phyloP scores from a whole-genome alignment of 345 rosid species.

The Arabis alpina region DNA sequence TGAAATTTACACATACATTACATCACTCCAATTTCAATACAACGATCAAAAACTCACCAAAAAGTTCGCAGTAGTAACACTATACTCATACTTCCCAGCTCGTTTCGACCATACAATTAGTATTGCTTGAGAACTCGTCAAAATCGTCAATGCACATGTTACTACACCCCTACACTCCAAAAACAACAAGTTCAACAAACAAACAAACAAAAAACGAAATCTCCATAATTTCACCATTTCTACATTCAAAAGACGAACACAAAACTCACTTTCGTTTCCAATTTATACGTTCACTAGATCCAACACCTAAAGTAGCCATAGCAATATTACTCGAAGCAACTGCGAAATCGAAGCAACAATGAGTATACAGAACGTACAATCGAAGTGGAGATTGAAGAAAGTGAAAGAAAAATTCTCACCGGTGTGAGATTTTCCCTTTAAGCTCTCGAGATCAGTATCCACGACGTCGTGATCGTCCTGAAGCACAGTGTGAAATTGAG shows the following conservation, averaged over 20 bases:
- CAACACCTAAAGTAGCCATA: slow-evolving; percentile 45
- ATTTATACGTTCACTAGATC: slow-evolving; percentile 51
- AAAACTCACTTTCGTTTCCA: slow-evolving; percentile 83
- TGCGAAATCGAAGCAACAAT: slow-evolving; percentile 34
- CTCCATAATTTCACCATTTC: background rate
- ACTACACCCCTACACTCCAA: slow-evolving; percentile 59
- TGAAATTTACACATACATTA: background rate
- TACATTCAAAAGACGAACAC: background rate
- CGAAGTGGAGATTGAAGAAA: background rate
- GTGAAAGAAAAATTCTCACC: background rate
- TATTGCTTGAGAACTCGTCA: slow-evolving; percentile 96
- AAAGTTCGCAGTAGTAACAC: slow-evolving; percentile 95
- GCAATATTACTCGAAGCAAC: slow-evolving; percentile 51
- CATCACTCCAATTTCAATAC: background rate
- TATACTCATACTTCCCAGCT: slow-evolving; percentile 96
- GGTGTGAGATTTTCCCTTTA: slow-evolving; percentile 42
- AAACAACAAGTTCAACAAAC: background rate
- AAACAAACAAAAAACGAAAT: too few species aligned
- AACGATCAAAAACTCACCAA: slow-evolving; percentile 58
- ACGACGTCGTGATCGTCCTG: slow-evolving; percentile 39
- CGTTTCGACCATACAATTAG: slow-evolving; percentile 98
- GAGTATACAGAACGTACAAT: slow-evolving; percentile 14
- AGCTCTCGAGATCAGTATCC: slow-evolving; percentile 40
- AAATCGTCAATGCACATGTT: slow-evolving; percentile 80
- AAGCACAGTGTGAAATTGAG: slow-evolving; percentile 13